phyloP scores from a whole-genome alignment of 1,284 basidiomycete genomes.

The Leucoagaricus sp. region DNA sequence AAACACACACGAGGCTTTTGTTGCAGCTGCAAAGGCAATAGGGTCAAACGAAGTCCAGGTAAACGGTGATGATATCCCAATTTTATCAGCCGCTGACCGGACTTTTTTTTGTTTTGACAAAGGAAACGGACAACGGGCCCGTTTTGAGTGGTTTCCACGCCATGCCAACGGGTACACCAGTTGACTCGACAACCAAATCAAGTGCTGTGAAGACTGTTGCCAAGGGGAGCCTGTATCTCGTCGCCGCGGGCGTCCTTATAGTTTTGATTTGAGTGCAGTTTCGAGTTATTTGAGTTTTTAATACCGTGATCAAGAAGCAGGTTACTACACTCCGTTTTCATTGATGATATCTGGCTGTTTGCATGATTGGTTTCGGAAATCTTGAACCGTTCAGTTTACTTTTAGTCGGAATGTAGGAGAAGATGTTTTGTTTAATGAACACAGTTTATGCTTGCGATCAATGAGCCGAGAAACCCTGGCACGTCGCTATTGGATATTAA shows the following conservation, averaged over 20 bases:
- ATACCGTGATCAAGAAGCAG: too few species aligned
- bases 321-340: too few species aligned
- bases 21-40: conserved; percentile 44
- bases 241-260: conserved; percentile 1
- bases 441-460: too few species aligned
- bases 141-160: conserved; percentile 44
- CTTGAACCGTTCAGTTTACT: too few species aligned
- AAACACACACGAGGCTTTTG: conserved; percentile 56
- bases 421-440: too few species aligned
- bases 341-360: too few species aligned
- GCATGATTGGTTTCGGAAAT: too few species aligned
- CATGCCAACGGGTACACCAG: conserved; percentile 36
- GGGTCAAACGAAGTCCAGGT: conserved; percentile 40
- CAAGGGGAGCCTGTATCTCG: conserved; percentile 4
- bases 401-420: too few species aligned
- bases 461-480: too few species aligned
- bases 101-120: neutral
- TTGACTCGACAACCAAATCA: conserved; percentile 17
- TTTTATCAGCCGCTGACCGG: neutral
- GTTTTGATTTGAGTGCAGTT: neutral
- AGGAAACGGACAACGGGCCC: conserved; percentile 41
- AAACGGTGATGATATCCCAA: conserved; percentile 1
- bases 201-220: conserved; percentile 4
- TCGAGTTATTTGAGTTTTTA: neutral
- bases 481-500: too few species aligned